Evolutionary conservation across 2,329 filamentous ascomycete species (phyloP).

Genomic region (Beauveria sp.): DNA sequence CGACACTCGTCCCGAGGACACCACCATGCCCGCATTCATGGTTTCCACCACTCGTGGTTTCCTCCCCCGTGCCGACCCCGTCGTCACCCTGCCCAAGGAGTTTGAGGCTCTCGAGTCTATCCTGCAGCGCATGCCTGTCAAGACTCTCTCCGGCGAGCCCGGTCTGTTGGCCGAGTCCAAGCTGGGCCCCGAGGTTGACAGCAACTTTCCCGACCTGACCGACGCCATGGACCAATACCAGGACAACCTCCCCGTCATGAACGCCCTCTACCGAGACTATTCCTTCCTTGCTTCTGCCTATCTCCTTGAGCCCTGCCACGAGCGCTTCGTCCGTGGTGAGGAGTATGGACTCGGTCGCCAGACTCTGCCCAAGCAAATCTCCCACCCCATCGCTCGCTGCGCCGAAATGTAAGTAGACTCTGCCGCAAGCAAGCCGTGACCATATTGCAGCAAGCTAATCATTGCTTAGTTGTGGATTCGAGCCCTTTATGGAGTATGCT

Average conservation of each 20-base stretch:
- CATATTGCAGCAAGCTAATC: neutral
- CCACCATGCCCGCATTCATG: slow-evolving; percentile 65
- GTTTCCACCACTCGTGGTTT: slow-evolving; percentile 70
- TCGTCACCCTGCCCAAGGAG: slow-evolving; percentile 58
- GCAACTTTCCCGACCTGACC: slow-evolving; percentile 71
- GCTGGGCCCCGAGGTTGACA: slow-evolving; percentile 67
- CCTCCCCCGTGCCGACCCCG: slow-evolving; percentile 58
- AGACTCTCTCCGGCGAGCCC: slow-evolving; percentile 62
- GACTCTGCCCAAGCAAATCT: slow-evolving; percentile 63
- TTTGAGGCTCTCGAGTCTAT: slow-evolving; percentile 68
- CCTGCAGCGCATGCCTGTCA: slow-evolving; percentile 70
- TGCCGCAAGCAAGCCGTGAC: neutral
- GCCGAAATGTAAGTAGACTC: slow-evolving; percentile 64
- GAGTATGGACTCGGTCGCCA: slow-evolving; percentile 72
- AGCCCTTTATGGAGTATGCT: slow-evolving; percentile 86
- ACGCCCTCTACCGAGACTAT: slow-evolving; percentile 85
- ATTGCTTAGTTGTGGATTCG: slow-evolving; percentile 55
- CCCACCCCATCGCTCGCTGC: slow-evolving; percentile 75
- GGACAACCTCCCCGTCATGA: slow-evolving; percentile 69
- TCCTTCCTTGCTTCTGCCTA: slow-evolving; percentile 86
- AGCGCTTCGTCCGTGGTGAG: slow-evolving; percentile 61
- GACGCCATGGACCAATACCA: slow-evolving; percentile 63
- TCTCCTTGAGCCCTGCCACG: slow-evolving; percentile 84
- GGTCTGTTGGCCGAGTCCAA: slow-evolving; percentile 69
- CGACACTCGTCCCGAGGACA: slow-evolving; percentile 56